Percentiles rank a stretch among this genome's conserved stretches.
Conservation (phyloP, 139 green algal genomes). For the Spirogloea muscicola region DNA sequence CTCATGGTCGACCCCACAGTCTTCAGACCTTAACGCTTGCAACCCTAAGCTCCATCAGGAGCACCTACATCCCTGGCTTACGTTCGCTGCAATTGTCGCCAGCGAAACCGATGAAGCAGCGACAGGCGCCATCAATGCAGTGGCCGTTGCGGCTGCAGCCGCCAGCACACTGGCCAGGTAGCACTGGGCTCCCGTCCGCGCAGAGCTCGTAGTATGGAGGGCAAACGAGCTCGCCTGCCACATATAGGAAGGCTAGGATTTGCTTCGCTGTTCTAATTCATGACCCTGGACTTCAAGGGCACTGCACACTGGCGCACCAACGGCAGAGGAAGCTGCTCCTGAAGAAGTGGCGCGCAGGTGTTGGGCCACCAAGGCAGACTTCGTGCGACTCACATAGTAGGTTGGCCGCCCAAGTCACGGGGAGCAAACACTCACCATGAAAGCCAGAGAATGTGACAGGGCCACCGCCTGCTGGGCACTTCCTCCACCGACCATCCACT, state of each 20-base stretch:
- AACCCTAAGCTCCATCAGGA: background rate
- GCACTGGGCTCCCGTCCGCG: background rate
- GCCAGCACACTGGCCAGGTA: slow-evolving; percentile 3
- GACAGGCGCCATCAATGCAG: slow-evolving; percentile 10
- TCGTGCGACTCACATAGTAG: too few species aligned
- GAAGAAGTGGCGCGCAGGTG: too few species aligned
- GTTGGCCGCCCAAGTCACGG: too few species aligned
- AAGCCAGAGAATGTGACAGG: slow-evolving; percentile 9
- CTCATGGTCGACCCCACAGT: too few species aligned
- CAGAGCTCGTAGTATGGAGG: slow-evolving; percentile 3
- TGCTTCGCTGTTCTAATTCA: too few species aligned
- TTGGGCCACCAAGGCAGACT: too few species aligned
- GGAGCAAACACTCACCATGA: background rate
- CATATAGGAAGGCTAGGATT: too few species aligned
- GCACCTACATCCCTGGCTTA: background rate
- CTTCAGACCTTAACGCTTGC: too few species aligned
- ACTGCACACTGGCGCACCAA: too few species aligned
- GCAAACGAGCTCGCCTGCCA: slow-evolving; percentile 3
- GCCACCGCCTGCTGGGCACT: slow-evolving; percentile 9
- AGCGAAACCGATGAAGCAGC: slow-evolving; percentile 12
- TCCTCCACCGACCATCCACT: slow-evolving; percentile 9
- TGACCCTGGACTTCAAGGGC: too few species aligned
- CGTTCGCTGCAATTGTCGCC: slow-evolving; percentile 20
- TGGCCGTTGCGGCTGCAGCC: slow-evolving; percentile 6
- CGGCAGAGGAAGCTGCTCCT: too few species aligned